A percentile compares a stretch with the other conserved stretches of the same genome.
These are phyloP conservation scores for Akanthomyces dipterigenus DNA, from an alignment of 2,329 filamentous ascomycete genomes.

Conservation along the genomic window DNA sequence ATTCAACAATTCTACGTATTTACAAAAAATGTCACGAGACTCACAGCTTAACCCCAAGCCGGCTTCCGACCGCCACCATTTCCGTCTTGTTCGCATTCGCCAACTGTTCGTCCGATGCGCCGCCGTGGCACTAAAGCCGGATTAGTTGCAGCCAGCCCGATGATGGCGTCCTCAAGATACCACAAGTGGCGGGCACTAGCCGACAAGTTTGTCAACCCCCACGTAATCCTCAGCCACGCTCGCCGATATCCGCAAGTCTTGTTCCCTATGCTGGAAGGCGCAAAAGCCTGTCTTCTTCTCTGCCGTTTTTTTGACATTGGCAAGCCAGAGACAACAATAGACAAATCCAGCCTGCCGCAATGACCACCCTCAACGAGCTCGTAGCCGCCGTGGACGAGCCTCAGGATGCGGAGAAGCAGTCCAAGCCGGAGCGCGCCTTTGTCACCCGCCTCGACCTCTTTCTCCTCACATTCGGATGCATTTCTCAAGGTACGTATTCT, in stretches of 20 bases:
- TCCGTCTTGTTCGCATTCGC: too few species aligned
- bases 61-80: not conserved
- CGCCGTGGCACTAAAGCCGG: not conserved
- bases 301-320: too few species aligned
- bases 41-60: too few species aligned
- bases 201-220: not conserved
- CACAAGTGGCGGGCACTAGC: not conserved
- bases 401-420: not conserved
- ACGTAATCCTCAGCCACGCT: not conserved
- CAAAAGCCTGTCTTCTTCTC: not conserved
- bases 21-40: too few species aligned
- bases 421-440: slow-evolving; percentile 10
- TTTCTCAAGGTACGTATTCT: slow-evolving; percentile 14
- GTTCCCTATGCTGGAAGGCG: not conserved
- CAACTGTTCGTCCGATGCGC: too few species aligned
- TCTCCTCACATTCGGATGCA: slow-evolving; percentile 16
- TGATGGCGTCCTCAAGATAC: not conserved
- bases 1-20: too few species aligned
- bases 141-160: not conserved
- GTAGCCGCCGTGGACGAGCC: slow-evolving; percentile 1
- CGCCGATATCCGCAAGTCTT: too few species aligned
- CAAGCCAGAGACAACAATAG: too few species aligned
- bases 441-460: slow-evolving; percentile 15
- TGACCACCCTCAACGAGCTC: slow-evolving; percentile 6
- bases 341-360: not conserved